phyloP scores from a whole-genome alignment of 441 rosid species.

The Corymbia citriodora region DNA sequence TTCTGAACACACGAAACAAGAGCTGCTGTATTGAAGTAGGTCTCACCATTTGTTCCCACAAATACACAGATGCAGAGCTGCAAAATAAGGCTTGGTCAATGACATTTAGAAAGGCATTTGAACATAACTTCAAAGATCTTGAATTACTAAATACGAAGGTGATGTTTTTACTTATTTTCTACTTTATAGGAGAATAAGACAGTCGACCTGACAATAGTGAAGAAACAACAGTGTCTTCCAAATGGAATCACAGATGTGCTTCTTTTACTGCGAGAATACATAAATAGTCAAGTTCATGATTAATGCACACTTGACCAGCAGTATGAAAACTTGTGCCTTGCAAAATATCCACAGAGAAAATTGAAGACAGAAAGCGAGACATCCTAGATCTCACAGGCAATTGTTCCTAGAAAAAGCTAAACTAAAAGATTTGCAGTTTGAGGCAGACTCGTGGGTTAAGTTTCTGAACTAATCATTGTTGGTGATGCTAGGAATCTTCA shows the following conservation, averaged over 20 bases:
- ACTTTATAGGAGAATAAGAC: neutral
- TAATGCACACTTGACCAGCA: neutral
- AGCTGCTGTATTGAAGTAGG: slow-evolving; percentile 54
- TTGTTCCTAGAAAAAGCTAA: neutral
- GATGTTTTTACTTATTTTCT: neutral
- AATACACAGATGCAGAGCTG: slow-evolving; percentile 49
- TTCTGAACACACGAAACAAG: slow-evolving; percentile 61
- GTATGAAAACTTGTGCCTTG: neutral
- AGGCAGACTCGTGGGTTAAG: neutral
- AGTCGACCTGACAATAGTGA: neutral
- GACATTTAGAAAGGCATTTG: neutral
- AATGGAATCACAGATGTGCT: neutral
- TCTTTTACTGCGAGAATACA: neutral
- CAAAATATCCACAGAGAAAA: neutral
- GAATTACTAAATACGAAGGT: neutral
- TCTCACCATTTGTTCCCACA: slow-evolving; percentile 65
- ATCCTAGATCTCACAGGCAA: neutral
- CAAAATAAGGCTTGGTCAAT: slow-evolving; percentile 7
- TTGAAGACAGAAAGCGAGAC: neutral
- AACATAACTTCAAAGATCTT: neutral
- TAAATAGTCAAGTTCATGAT: neutral
- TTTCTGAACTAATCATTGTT: neutral
- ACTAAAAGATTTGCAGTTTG: neutral
- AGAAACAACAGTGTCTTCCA: neutral
- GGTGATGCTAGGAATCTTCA: neutral